Conservation (phyloP, 345 rosid genomes). For the Salix suchowensis region DNA sequence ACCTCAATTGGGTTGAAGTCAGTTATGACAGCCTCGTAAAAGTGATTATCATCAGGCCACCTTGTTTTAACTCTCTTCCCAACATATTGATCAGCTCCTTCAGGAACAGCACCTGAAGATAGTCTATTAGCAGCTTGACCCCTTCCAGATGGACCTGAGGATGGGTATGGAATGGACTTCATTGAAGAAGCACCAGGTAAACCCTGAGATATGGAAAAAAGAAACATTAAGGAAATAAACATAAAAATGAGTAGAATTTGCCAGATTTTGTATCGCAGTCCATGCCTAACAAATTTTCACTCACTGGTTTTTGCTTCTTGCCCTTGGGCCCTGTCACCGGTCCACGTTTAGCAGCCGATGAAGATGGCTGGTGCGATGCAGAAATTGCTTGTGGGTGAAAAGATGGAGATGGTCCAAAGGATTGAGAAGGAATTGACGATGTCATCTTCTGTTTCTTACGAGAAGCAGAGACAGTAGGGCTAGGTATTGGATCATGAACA, state of each 20-base stretch:
- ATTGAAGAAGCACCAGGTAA: slow-evolving; percentile 55
- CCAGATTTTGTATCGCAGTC: neutral
- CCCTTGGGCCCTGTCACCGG: slow-evolving; percentile 51
- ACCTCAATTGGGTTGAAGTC: slow-evolving; percentile 62
- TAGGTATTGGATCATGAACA: slow-evolving; percentile 62
- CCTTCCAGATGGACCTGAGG: slow-evolving; percentile 56
- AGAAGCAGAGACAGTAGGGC: slow-evolving; percentile 73
- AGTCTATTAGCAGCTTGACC: slow-evolving; percentile 53
- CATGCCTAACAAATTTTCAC: slow-evolving; percentile 21
- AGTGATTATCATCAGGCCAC: slow-evolving; percentile 95
- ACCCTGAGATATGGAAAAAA: slow-evolving; percentile 37
- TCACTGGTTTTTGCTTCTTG: slow-evolving; percentile 73
- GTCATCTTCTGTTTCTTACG: slow-evolving; percentile 66
- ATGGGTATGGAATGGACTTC: slow-evolving; percentile 49
- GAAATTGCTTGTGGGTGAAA: slow-evolving; percentile 56
- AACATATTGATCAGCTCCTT: slow-evolving; percentile 47
- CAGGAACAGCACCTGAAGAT: slow-evolving; percentile 43
- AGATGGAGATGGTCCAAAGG: slow-evolving; percentile 54
- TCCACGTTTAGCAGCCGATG: slow-evolving; percentile 57
- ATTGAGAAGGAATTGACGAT: slow-evolving; percentile 53
- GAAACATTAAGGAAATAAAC: neutral
- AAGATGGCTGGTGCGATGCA: slow-evolving; percentile 53
- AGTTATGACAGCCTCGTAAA: slow-evolving; percentile 82
- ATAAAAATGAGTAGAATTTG: neutral
- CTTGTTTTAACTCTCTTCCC: slow-evolving; percentile 75